Base-by-base conservation (phyloP, 164 flowering plant species). In the Houttuynia cordata region DNA sequence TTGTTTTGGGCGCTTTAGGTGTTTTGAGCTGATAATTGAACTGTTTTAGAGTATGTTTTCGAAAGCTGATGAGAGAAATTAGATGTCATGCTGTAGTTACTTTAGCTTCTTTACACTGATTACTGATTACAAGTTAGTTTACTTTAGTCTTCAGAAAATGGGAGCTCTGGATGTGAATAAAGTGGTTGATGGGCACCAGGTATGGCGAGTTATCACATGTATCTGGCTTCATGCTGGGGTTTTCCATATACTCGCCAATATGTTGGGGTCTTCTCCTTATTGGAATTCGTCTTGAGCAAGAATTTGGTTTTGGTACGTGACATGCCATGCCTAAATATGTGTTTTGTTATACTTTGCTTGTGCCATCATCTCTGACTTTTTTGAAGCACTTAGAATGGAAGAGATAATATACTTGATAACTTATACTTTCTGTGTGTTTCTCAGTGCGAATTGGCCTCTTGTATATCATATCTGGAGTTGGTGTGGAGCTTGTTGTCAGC, bases 281-380 rank as follows among this genome's bases (percentile, higher is more conserved):
- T 63, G 96, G 96, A 25, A 83, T 86, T 60, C 93, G 91, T 22
- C 91, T 88, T 69, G 96, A 88, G 74, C 91, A 86, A 71, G 89
- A 88, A 69, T 88, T 88, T 70, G 96, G 96, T 3, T 88, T 88
- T 68, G 77, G 96, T 88, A 81, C 15, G 84, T 59, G 23, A 21
- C 19, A 51, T 20, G n/a, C 51, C 20, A 51, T 20, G 24, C 21
- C 53, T 54, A 41, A 24, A 66, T 14, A 42, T 42, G 2, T 30
- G 49, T 12, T 3, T n/a, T 42, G 49, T 42, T 42, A 10, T 14
- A 42, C n/a, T n/a, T n/a, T n/a, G n/a, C n/a, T n/a, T 42, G 49
- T 42, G 49, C 49, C 49, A 42, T 42, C 49, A 53, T 53, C 1
- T 51, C 19, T 51, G n/a, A 51, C 18, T 20, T 53, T 21, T 21